Base-by-base conservation (phyloP, 495 filamentous ascomycete genomes). In the Acidomyces sp. region DNA sequence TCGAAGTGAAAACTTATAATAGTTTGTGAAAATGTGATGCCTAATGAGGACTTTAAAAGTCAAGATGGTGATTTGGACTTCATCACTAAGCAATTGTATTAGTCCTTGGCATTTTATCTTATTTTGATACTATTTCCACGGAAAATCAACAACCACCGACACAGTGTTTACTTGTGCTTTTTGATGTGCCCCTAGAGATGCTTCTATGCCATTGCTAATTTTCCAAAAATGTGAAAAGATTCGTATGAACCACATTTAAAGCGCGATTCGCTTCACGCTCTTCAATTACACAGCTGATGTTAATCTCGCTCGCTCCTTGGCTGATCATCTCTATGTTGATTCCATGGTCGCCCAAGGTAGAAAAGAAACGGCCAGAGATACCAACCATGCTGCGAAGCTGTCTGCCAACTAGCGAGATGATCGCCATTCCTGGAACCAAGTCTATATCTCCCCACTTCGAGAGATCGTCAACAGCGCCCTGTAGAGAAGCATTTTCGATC, bases 271-370 rank as follows among this genome's bases (percentile, higher is more conserved):
- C 86, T 46, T 93, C 83, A 52, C 80, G 70, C 52, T 83, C 83
- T 52, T 90, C 83, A 51, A 97, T 92, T 6, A 97, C 90, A 59
- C 90, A 96, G 11, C 83, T 90, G 39, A 97, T 97, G 59, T 94
- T 95, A 63, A 97, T 97, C 67, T 97, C 90, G 54, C 86, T 94
- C 30, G 86, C 85, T 42, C 88, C 90, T 93, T 62, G 87, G 17
- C 82, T 88, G 42, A 95, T 95, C 87, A 95, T 93, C 62, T 95
- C 87, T 51, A 93, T 85, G 59, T 95, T 95, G 43, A 95, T 74
- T 48, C 77, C 75, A 55, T 82, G 72, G 49, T 93, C 82, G 19
- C 87, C 90, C 18, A 97, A 66, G 3, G 85, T 86, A 13, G 45
- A 51, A 46, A 64, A 60, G 48, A 64, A 92, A 37, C 69, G 72